Base-by-base conservation (phyloP, 257 asterid species). In the Ehretia macrophylla region DNA sequence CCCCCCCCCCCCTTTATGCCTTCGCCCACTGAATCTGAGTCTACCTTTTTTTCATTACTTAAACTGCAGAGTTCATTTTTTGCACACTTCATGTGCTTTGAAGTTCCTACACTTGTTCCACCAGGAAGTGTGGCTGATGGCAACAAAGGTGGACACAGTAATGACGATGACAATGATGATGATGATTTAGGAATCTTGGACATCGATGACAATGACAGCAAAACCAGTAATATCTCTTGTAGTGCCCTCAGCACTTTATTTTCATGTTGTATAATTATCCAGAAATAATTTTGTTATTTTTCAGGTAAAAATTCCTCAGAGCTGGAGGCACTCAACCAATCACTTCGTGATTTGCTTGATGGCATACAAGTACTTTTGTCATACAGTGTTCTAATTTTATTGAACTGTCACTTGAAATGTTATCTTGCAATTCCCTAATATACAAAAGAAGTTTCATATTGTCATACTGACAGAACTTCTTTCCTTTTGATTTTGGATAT, bases 71-170 rank as follows among this genome's bases (percentile, higher is more conserved):
- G 97, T 75, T 86, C 95, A n/a, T 93, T 93, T 74, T 85, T 85
- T 68, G 94, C 97, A 45, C 94, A 83, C 60, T 93, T 93, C 61
- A 89, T 93, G 99, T 93, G 99, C 87, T 93, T 93, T 75, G 96
- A 86, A 73, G 83, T 88, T 75, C 82, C 87, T 63, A 82, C 86
- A 64, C 87, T 86, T 70, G 84, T 78, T 71, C 90, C 92, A 27
- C 75, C 86, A 3, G 95, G 83, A 49, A 83, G 78, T 57, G 66
- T 49, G 82, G 79, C 79, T 59, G 70, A 81, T 72, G 85, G 77
- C 32, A 85, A 65, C 74, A 83, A 85, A 75, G 59, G 73, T 64
- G 81, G 66, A 54, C 66, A 70, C 61, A 68, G 22, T 48, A 81
- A 77, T 56, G 77, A 77, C 53, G 70, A 49, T 49, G 38, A 70